These are phyloP conservation scores for Hylodesmum podocarpum DNA, from an alignment of 306 rosid genomes.

Conservation along the genomic window DNA sequence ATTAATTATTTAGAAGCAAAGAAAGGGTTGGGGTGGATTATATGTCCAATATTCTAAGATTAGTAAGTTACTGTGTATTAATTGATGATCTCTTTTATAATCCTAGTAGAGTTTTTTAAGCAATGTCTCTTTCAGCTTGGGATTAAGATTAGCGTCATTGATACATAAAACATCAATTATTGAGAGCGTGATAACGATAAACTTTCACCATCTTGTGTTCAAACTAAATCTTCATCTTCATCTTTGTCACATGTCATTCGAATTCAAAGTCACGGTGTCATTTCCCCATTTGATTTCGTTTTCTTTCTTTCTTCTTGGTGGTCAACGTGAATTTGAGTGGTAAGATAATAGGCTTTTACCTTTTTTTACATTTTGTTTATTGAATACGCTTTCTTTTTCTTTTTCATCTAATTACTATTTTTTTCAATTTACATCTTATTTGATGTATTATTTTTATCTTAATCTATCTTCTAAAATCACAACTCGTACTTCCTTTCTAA, in stretches of 20 bases:
- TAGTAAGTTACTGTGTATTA: neutral
- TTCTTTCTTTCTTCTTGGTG: no score
- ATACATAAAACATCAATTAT: neutral
- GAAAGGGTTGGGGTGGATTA: neutral
- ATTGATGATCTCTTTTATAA: neutral
- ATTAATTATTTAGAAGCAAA: neutral
- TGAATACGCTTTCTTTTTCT: no score
- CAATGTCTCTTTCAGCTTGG: neutral
- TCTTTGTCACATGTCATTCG: neutral
- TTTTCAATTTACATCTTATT: no score
- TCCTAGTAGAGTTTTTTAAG: neutral
- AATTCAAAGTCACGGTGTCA: neutral
- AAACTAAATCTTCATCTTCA: neutral
- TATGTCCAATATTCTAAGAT: neutral
- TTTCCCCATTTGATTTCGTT: no score
- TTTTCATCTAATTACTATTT: no score
- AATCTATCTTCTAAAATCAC: no score
- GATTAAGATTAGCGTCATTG: neutral
- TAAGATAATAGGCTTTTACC: no score
- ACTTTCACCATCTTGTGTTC: constrained; percentile 2
- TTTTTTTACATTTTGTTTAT: no score
- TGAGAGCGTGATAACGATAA: neutral
- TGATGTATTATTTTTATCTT: no score
- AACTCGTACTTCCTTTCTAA: no score
- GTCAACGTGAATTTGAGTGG: neutral